Evolutionary conservation across 1,139 yeast species (phyloP).

Genomic region (Magnusiomyces magnusii): DNA sequence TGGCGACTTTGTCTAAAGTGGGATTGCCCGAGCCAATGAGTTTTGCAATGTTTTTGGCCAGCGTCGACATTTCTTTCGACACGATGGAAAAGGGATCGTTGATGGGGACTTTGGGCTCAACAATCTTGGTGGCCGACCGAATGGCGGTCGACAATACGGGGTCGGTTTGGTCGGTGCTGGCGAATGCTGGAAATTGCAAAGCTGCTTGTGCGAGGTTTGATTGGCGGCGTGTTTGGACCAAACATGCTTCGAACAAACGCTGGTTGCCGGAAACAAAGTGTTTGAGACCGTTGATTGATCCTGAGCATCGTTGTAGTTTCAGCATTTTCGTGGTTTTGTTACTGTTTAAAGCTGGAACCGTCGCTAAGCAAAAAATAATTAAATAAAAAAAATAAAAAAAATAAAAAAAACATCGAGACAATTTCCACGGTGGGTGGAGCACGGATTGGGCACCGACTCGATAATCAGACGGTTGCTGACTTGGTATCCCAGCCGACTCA

Average conservation of each 20-base stretch:
- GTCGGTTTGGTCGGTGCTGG: background rate
- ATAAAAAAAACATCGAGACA: too few relatives aligned
- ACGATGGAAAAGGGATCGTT: slow-evolving; percentile 83
- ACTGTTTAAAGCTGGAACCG: too few relatives aligned
- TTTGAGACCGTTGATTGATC: background rate
- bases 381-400: too few relatives aligned
- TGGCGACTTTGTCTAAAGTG: slow-evolving; percentile 77
- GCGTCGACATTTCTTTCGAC: slow-evolving; percentile 87
- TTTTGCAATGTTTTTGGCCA: slow-evolving; percentile 79
- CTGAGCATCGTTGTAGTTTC: background rate
- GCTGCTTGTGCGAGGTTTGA: slow-evolving; percentile 5
- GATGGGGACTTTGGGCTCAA: slow-evolving; percentile 9
- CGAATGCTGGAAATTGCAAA: slow-evolving; percentile 1
- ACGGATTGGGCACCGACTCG: too few relatives aligned
- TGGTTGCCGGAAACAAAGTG: background rate
- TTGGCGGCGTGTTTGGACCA: background rate
- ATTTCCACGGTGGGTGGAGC: too few relatives aligned
- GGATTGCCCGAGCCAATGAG: slow-evolving; percentile 94
- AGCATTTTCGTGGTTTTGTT: slow-evolving; percentile 1
- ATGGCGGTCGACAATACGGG: slow-evolving; percentile 11
- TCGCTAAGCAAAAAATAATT: too few relatives aligned
- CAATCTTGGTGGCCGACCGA: slow-evolving; percentile 12
- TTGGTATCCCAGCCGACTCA: too few relatives aligned
- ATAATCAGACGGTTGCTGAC: too few relatives aligned
- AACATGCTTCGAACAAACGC: too few relatives aligned